Conservation (phyloP, 805 yeast species). For the Saccharomycopsis sp. region DNA sequence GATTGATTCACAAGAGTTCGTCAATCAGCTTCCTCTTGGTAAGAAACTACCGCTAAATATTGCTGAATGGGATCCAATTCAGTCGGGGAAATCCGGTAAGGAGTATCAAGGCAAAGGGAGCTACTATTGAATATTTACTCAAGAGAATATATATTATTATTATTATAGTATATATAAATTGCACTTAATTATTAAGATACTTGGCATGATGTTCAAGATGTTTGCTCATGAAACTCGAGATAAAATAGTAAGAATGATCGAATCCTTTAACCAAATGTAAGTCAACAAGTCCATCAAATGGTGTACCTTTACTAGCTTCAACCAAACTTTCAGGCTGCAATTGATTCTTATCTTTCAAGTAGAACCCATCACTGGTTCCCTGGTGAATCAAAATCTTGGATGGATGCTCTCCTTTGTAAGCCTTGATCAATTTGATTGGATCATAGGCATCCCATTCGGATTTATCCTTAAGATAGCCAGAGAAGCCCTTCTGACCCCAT, state of each 20-base stretch:
- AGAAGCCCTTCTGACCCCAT: constrained; percentile 87
- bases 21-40: constrained; percentile 15
- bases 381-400: constrained; percentile 73
- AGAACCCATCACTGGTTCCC: constrained; percentile 76
- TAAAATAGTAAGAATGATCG: constrained; percentile 87
- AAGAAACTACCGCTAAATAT: constrained; percentile 15
- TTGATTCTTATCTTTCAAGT: constrained; percentile 38
- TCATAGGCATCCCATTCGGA: constrained; percentile 67
- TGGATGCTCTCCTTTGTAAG: constrained; percentile 40
- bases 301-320: constrained; percentile 47
- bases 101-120: background rate
- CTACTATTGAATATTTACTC: background rate
- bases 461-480: constrained; percentile 64
- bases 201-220: constrained; percentile 88
- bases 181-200: constrained; percentile 29
- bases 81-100: background rate
- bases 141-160: no score
- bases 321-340: constrained; percentile 70
- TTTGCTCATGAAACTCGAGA: constrained; percentile 69
- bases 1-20: constrained; percentile 4
- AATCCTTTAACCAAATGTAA: constrained; percentile 68
- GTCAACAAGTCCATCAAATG: constrained; percentile 54
- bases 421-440: constrained; percentile 68
- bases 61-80: constrained; percentile 11
- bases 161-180: no score